phyloP scores from a whole-genome alignment of 257 asterid species.

The Solanum chaucha region DNA sequence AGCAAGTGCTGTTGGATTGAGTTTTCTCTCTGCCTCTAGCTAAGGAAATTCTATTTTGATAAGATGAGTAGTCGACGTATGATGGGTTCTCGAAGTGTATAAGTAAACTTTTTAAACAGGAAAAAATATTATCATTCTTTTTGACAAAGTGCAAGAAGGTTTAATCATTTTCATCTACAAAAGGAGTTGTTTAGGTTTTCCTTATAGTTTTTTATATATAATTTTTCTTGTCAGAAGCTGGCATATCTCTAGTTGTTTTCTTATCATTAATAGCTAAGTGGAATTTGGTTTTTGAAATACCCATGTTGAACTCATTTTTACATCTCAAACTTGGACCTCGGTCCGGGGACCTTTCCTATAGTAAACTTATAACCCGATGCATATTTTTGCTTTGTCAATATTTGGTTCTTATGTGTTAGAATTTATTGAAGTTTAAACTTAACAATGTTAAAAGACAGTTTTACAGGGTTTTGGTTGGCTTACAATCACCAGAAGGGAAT shows the following conservation, averaged over 20 bases:
- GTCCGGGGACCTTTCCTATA: background rate
- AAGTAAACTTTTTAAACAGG: background rate
- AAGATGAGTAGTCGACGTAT: background rate
- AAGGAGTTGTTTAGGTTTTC: background rate
- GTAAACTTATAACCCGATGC: background rate
- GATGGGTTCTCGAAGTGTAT: background rate
- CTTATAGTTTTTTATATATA: background rate
- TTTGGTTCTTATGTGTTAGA: conserved; percentile 2
- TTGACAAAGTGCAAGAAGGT: background rate
- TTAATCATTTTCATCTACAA: background rate
- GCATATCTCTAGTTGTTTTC: background rate
- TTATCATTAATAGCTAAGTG: background rate
- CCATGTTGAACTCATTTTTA: background rate
- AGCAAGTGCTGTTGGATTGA: background rate
- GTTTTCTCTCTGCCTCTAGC: background rate
- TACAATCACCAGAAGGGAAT: conserved; percentile 88
- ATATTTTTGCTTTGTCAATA: background rate
- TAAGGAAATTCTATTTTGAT: background rate
- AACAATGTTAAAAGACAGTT: conserved; percentile 60
- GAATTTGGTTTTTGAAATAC: background rate
- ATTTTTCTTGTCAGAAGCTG: background rate
- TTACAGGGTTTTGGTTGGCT: conserved; percentile 91
- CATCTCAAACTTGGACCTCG: background rate
- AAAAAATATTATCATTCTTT: background rate
- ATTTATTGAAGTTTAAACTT: conserved; percentile 3